phyloP scores from a whole-genome alignment of 2,329 filamentous ascomycete species.

The Pestalotiopsis fici region DNA sequence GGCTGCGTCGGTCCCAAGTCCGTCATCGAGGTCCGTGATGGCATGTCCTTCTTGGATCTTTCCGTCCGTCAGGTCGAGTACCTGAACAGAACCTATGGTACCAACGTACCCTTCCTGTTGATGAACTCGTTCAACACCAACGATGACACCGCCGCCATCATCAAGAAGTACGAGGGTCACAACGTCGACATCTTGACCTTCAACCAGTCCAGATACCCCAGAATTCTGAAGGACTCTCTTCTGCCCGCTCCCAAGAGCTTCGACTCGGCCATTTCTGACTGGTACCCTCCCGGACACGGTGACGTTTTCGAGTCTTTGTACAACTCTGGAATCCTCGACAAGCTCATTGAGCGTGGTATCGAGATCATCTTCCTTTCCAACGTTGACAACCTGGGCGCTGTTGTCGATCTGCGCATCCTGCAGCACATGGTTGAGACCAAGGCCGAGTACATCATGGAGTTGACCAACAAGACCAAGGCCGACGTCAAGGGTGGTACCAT shows the following conservation, averaged over 20 bases:
- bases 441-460: constrained; percentile 98
- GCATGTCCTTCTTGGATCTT: constrained; percentile 99
- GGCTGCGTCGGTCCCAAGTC: constrained; percentile 99
- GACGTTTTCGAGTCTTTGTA: constrained; percentile 99
- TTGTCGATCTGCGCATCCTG: constrained; percentile 95
- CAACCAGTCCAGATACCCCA: constrained; percentile 98
- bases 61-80: constrained; percentile 99
- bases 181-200: constrained; percentile 99
- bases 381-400: constrained; percentile 96
- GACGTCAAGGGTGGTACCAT: constrained; percentile 99
- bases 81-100: constrained; percentile 96
- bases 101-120: constrained; percentile 96
- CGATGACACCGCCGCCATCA: constrained; percentile 95
- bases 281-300: constrained; percentile 98
- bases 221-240: constrained; percentile 97
- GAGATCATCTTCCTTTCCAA: constrained; percentile 99
- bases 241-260: constrained; percentile 91
- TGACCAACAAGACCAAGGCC: constrained; percentile 99
- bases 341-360: constrained; percentile 91
- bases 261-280: constrained; percentile 88
- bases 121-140: constrained; percentile 99
- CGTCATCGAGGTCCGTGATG: constrained; percentile 98
- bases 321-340: constrained; percentile 97
- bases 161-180: constrained; percentile 99
- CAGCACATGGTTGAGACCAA: constrained; percentile 99